Evolutionary conservation across 257 asterid genomes (phyloP), one percentile per base, ranked within the genome.

Genomic region (Solanum pennellii): DNA sequence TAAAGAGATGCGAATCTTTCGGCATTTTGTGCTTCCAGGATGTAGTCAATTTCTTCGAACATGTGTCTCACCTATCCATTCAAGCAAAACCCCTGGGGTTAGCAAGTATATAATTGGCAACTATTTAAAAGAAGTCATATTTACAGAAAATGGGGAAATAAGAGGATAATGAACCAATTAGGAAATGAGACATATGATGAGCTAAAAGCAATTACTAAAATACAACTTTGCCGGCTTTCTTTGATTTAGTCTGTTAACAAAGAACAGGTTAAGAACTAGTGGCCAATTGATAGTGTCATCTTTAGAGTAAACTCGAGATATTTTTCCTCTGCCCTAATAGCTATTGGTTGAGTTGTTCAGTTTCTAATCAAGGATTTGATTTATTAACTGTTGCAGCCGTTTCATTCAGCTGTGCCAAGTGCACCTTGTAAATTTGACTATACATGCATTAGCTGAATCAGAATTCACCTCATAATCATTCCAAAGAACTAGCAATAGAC

Each of bases 1-100:
- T 94, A 97, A 72, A 97, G 95, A 88, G 92, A 84, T 75, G 98
- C 98, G 84, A 97, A 97, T 83, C 99, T 98, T 92, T 95, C 99
- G 73, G 99, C 99, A 91, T 97, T 96, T 90, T 95, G 93, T 89
- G 96, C 99, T 93, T 97, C 99, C 94, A 94, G 89, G 87, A 96
- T 91, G 91, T 97, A 97, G 92, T 97, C 99, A 90, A 97, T 97
- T 94, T 97, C 99, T 72, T 97, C 96, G 68, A 97, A 97, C 99
- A 97, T 97, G 82, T 95, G 99, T 83, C 99, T 94, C 92, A 97
- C 98, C 99, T 97, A 87, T 89, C 91, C 91, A 92, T 69, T 88
- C 84, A 90, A 91, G 88, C 73, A 90, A 89, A 87, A 68, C 89
- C 60, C 84, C 87, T 75, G 84, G 82, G 35, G 82, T 89, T 75